Evolutionary conservation across 305 asterid genomes (phyloP), one percentile per base, ranked within the genome.

Genomic region (Rubia occidens): DNA sequence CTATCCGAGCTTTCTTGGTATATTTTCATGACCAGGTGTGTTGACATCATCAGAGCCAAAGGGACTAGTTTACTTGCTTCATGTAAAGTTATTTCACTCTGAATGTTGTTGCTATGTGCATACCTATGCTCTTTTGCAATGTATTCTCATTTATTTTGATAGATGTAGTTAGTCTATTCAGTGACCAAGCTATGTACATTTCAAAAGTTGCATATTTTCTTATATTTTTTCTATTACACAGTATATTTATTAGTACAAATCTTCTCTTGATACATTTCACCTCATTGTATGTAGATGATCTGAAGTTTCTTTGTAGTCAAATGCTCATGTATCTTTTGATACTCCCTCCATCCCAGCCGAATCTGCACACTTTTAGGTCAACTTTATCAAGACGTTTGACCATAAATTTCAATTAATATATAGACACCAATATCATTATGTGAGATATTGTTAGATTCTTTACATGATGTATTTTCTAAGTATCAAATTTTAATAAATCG

Each of bases 21-120:
- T 94, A 87, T 82, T 94, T 94, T 81, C 99, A 89, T 83, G 92
- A 86, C 79, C 99, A 94, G 99, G 97, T 94, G 63, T 58, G 80
- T 73, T 54, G 56, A 24, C 64, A 43, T 76, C 68, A 54, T 53
- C 58, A 39, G 71, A 5, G 17, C 60, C 3, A 53, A 35, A 53
- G 39, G 63, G 18, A 32, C 7, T 29, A 63, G 18, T 54, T 37
- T 54, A 32, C 29, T 40, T 49, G 17, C 24, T 47, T 67, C 47
- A 4, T 67, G 32, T 67, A n/a, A 32, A 51, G 17, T 15, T n/a
- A 8, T 63, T n/a, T 8, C 5, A 39, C 54, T 63, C 45, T 29
- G 8, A 37, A 35, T 62, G 18, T n/a, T 10, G 9, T 3, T 4
- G 9, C 43, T 68, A 11, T 63, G 43, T 63, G 29, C 6, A 63